Evolutionary conservation across 139 green algal species (phyloP).

Genomic region (Closterium sp.): DNA sequence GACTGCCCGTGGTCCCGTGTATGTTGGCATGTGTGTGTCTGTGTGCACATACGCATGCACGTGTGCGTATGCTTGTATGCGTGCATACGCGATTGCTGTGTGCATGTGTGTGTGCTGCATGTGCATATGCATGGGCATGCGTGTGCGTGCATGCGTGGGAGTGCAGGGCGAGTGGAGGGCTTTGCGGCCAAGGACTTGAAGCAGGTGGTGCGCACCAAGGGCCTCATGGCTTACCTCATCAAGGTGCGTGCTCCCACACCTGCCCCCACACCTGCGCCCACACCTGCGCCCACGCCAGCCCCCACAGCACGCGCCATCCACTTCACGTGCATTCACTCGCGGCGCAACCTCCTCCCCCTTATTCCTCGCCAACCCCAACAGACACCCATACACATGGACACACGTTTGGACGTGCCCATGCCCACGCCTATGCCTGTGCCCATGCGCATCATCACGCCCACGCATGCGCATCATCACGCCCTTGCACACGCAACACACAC

Average conservation of each 20-base stretch:
- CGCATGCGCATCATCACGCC: too few species aligned
- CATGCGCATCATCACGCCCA: too few species aligned
- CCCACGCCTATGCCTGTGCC: too few species aligned
- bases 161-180: background rate
- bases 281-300: background rate
- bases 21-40: background rate
- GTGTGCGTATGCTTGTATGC: background rate
- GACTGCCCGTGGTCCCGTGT: background rate
- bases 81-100: background rate
- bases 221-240: constrained; percentile 3
- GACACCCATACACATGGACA: too few species aligned
- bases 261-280: background rate
- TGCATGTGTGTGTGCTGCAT: too few species aligned
- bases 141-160: background rate
- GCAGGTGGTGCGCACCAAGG: background rate
- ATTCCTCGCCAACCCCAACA: too few species aligned
- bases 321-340: too few species aligned
- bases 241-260: background rate
- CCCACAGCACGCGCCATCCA: too few species aligned
- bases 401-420: too few species aligned
- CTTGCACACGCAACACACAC: too few species aligned
- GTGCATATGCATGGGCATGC: background rate
- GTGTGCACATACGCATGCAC: background rate
- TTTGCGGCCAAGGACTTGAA: constrained; percentile 6
- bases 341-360: too few species aligned